A percentile compares a stretch with the other conserved stretches of the same genome.
These are phyloP conservation scores for Mollisia scopiformis DNA, from an alignment of 2,329 filamentous ascomycete genomes.

Conservation along the genomic window DNA sequence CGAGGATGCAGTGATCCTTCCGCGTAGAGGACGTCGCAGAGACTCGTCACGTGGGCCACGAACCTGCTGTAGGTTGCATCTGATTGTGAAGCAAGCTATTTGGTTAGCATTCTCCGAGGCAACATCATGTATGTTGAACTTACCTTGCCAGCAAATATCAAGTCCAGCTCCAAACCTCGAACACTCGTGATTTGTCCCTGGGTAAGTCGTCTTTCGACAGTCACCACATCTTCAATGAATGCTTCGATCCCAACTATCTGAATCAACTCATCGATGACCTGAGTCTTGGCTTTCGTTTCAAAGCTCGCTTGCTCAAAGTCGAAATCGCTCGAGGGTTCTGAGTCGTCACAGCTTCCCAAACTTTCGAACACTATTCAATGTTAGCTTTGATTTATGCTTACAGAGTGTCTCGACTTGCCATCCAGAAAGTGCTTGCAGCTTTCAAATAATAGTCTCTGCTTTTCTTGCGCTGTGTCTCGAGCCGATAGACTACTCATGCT, in stretches of 20 bases:
- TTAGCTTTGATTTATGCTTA: slow-evolving; percentile 4
- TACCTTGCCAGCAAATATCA: slow-evolving; percentile 31
- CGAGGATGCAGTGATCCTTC: slow-evolving; percentile 9
- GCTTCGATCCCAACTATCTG: slow-evolving; percentile 22
- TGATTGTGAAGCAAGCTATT: slow-evolving; percentile 26
- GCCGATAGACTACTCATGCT: not conserved
- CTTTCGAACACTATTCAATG: slow-evolving; percentile 22
- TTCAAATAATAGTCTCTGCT: slow-evolving; percentile 14
- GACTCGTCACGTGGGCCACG: slow-evolving; percentile 18
- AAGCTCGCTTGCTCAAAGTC: slow-evolving; percentile 21
- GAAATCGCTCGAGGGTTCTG: not conserved
- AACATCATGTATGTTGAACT: not conserved
- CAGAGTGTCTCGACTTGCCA: slow-evolving; percentile 17
- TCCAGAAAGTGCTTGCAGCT: slow-evolving; percentile 29
- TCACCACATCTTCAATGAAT: slow-evolving; percentile 27
- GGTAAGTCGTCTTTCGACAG: slow-evolving; percentile 21
- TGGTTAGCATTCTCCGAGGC: not conserved
- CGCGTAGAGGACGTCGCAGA: slow-evolving; percentile 26
- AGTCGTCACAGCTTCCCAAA: slow-evolving; percentile 5
- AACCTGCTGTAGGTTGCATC: slow-evolving; percentile 22
- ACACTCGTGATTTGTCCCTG: slow-evolving; percentile 22
- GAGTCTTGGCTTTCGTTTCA: slow-evolving; percentile 18
- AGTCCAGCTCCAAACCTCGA: slow-evolving; percentile 28
- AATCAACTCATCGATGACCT: slow-evolving; percentile 29
- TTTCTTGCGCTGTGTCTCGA: not conserved